Base-by-base conservation (phyloP, 2,329 filamentous ascomycete genomes). In the Alternaria tenuissima region DNA sequence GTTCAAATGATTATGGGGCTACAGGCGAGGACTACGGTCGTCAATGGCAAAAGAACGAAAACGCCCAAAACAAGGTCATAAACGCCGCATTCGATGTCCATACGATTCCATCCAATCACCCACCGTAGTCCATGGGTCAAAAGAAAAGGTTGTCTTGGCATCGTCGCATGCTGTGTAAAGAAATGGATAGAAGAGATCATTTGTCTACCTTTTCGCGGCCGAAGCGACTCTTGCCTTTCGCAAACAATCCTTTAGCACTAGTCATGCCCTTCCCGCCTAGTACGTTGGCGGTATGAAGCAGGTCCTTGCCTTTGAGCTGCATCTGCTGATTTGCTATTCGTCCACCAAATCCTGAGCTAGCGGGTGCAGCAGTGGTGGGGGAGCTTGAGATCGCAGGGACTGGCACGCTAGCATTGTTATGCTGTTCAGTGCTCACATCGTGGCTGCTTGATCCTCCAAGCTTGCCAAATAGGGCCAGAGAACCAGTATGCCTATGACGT, bases 161-260 rank as follows among this genome's bases (percentile, higher is more conserved):
- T 56, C 57, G 44, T 32, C 16, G 59, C 55, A 52, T 65, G 44
- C 47, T 55, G 55, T 52, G 41, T 54, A 52, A 52, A 49, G 63
- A 59, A 52, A 66, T 44, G 60, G 43, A 63, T 18, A 55, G 74
- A 77, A 73, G 80, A 86, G 86, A 83, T 90, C 82, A 88, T 86
- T 84, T 82, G 89, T 92, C 93, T 91, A 94, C 91, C 92, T 96
- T 96, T 80, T 95, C 92, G 75, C 80, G 79, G 77, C 83, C 83
- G 73, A 97, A 88, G 79, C 92, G 94, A 81, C 87, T 94, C 81
- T 91, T 94, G 68, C 94, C 92, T 81, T 96, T 96, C 67, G 91
- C 93, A 78, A 97, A 89, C 65, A 97, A 80, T 53, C 94, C 94
- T 82, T 97, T 97, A 49, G 94, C 93, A 59, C 93, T 92, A 76